Conservation (phyloP, 2,329 filamentous ascomycete genomes). For the Byssoonygena ceratinophila region DNA sequence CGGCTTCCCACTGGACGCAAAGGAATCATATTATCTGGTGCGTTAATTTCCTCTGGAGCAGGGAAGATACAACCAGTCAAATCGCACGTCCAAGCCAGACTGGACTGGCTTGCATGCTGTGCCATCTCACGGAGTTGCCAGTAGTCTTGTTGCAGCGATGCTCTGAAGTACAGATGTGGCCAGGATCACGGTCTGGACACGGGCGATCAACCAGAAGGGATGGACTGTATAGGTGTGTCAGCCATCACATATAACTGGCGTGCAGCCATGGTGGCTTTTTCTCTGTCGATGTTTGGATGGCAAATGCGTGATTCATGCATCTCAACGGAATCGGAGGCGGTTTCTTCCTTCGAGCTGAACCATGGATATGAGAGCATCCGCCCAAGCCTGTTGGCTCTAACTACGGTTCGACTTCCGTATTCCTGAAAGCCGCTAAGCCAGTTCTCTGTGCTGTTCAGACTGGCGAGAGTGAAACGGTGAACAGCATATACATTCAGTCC, state of each 20-base stretch:
- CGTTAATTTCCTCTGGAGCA: conserved; percentile 7
- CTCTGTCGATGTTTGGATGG: conserved; percentile 1
- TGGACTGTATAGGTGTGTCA: background rate
- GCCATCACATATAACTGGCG: background rate
- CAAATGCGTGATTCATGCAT: conserved; percentile 8
- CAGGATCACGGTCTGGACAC: conserved; percentile 11
- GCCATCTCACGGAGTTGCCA: conserved; percentile 5
- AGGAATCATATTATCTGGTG: conserved; percentile 8
- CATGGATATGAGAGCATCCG: background rate
- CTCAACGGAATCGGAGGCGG: background rate
- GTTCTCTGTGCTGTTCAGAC: too few species aligned
- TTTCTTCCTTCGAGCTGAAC: background rate
- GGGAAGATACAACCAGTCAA: conserved; percentile 6
- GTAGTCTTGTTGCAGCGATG: conserved; percentile 7
- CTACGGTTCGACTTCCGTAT: too few species aligned
- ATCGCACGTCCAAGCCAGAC: background rate
- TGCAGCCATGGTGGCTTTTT: conserved; percentile 5
- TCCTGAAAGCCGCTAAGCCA: too few species aligned
- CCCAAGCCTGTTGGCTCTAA: background rate
- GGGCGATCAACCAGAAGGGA: conserved; percentile 5
- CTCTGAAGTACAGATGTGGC: conserved; percentile 7
- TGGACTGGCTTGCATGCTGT: conserved; percentile 4
- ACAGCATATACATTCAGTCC: too few species aligned
- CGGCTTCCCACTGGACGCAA: conserved; percentile 1
- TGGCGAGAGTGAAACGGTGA: too few species aligned